Conservation (phyloP, 75 land plant species). For the Sequoia sempervirens region DNA sequence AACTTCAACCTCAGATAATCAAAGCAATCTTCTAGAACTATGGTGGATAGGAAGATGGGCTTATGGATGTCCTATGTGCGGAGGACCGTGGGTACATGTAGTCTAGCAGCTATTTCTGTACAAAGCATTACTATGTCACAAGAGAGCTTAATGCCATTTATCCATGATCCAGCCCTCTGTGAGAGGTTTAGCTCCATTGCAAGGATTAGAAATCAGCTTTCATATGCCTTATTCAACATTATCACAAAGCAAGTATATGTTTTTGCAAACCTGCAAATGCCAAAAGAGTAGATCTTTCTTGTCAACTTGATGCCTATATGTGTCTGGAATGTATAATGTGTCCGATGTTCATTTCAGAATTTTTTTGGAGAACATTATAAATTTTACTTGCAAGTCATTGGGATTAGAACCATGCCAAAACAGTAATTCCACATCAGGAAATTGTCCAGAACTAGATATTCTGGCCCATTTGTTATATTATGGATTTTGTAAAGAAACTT, state of each 20-base stretch:
- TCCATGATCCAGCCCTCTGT: not conserved
- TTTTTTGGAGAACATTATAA: not conserved
- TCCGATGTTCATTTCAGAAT: not conserved
- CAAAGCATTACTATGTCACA: not conserved
- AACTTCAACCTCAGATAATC: slow-evolving; percentile 20
- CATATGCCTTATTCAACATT: not conserved
- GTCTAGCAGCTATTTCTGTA: slow-evolving; percentile 31
- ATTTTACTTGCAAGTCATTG: not conserved
- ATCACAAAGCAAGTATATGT: not conserved
- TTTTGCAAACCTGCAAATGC: not conserved
- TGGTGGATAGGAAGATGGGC: slow-evolving; percentile 98
- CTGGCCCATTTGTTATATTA: not conserved
- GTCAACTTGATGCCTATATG: not conserved
- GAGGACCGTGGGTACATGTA: slow-evolving; percentile 88
- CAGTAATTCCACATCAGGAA: not conserved
- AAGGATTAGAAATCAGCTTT: not conserved
- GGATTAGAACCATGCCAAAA: not conserved
- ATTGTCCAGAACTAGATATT: not conserved
- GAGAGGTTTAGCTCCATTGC: not conserved
- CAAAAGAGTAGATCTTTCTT: not conserved
- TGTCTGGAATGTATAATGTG: not conserved
- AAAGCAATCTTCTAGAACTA: slow-evolving; percentile 45
- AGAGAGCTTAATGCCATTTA: not conserved
- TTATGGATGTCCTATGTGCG: slow-evolving; percentile 94
- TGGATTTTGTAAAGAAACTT: not conserved